phyloP scores from a whole-genome alignment of 164 flowering plant genomes.

The Tetrastigma voinierianum region DNA sequence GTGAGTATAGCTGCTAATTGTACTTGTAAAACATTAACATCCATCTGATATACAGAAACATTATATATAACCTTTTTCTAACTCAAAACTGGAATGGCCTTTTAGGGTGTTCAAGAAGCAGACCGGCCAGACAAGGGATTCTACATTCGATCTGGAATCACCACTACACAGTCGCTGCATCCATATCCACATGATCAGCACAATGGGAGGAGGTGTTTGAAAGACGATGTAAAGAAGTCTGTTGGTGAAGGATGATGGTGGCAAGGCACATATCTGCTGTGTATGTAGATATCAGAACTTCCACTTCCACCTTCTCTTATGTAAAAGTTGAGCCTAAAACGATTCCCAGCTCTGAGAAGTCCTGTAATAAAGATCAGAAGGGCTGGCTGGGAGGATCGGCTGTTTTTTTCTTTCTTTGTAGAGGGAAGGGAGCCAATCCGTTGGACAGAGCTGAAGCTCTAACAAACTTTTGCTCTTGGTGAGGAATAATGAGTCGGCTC shows the following conservation, averaged over 20 bases:
- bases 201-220: no score
- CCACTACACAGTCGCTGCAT: no score
- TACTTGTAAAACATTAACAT: no score
- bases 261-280: no score
- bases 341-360: background rate
- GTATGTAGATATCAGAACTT: no score
- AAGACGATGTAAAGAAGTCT: background rate
- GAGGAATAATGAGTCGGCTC: no score
- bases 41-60: background rate
- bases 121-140: constrained; percentile 74
- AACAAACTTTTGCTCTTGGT: background rate
- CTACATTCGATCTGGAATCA: constrained; percentile 82
- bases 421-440: background rate
- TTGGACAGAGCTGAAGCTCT: background rate
- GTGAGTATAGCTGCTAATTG: constrained; percentile 37
- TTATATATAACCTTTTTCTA: background rate
- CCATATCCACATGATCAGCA: no score
- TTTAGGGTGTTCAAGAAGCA: constrained; percentile 72
- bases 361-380: no score
- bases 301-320: background rate
- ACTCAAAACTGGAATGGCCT: background rate
- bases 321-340: background rate
- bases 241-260: background rate
- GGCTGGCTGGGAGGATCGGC: background rate
- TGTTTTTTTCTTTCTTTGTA: background rate